Base-by-base conservation (phyloP, 1,139 yeast species). In the Debaryomyces fabryi region DNA sequence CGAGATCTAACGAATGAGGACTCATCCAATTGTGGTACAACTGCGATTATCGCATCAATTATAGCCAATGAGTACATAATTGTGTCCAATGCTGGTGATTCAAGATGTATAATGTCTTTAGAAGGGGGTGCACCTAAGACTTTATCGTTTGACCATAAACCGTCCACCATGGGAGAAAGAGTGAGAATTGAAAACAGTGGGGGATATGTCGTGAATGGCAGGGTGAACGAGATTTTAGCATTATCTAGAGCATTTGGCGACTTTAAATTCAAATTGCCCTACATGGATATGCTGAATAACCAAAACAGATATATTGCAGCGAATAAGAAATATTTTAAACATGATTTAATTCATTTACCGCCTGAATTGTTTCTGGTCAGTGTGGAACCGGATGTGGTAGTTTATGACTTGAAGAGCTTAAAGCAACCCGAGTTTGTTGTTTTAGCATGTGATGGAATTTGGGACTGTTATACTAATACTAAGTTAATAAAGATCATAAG, bases 161-260 rank as follows among this genome's bases (percentile, higher is more conserved):
- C 95, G 0, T 79, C 82, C 33, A 83, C 81, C 54, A 77, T 85
- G 69, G 90, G 91, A n/a, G 95, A 87, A 57, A 62, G 88, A 45
- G 80, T 86, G 46, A 65, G 95, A 53, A 85, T 87, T 33, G 88
- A 85, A 54, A 86, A 83, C 56, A 82, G 85, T 51, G 89, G 89
- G 12, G 93, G 92, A 1, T 82, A 82, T 53, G 89, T 87, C 2
- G 71, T 82, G 7, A 77, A 81, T 53, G 85, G 84, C 44, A 71
- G 95, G 54, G 88, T 87, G 12, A 87, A 87, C 57, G 91, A 89
- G 43, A 79, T 86, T 0, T 65, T 87, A 49, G 92, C 92, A 6
- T 68, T 87, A 45, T 82, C 88, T 39, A 71, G 93, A 58, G 92
- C 93, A 13, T 84, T 87, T 67, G 91, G 93, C 5, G 93, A 87